These are phyloP conservation scores for Trichoderma afroharzianum DNA, from an alignment of 2,329 filamentous ascomycete genomes.

Conservation along the genomic window DNA sequence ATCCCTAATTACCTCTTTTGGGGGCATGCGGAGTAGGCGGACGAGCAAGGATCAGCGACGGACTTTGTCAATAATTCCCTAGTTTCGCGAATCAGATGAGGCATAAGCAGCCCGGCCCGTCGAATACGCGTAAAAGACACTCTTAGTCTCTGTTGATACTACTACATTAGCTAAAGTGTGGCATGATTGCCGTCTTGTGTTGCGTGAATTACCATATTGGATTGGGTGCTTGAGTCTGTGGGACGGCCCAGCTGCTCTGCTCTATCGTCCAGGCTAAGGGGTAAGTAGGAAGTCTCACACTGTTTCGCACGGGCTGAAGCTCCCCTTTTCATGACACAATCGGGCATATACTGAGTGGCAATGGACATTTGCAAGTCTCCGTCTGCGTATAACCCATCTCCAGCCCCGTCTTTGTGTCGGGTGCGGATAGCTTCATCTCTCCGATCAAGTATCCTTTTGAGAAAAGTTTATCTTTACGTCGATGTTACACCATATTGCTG, in stretches of 20 bases:
- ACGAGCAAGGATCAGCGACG: background rate
- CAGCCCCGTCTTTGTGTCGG: background rate
- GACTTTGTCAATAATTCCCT: background rate
- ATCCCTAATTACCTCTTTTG: conserved; percentile 1
- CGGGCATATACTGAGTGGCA: background rate
- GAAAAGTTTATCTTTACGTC: background rate
- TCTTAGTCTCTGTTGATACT: background rate
- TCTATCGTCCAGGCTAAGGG: background rate
- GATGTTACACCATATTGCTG: background rate
- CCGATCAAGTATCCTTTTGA: background rate
- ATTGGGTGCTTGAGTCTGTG: background rate
- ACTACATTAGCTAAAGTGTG: background rate
- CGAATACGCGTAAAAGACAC: background rate
- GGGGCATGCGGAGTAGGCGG: conserved; percentile 3
- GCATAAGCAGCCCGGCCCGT: background rate
- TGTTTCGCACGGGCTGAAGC: background rate
- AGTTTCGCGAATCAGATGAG: background rate
- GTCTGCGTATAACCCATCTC: background rate
- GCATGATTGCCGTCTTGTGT: background rate
- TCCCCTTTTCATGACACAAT: background rate
- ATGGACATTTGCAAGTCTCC: background rate
- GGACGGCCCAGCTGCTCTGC: background rate
- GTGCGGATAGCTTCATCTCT: background rate
- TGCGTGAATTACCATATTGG: background rate
- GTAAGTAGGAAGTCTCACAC: background rate